Evolutionary conservation across 768 basidiomycete genomes (phyloP), one percentile per base, ranked within the genome.

Genomic region (Rhizopogon roseolus): DNA sequence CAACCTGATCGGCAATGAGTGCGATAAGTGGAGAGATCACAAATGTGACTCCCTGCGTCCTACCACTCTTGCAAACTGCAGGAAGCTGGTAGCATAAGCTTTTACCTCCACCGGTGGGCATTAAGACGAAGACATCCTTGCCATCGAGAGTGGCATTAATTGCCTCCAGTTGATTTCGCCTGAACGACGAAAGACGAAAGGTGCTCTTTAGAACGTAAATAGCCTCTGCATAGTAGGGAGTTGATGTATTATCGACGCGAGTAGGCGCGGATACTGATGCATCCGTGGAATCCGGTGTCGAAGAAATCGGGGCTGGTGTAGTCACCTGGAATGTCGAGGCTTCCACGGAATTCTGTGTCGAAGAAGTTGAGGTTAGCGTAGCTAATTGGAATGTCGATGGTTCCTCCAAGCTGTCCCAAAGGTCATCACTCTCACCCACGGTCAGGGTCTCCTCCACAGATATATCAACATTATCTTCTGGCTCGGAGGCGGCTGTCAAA

Each of bases 21-120:
- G 93, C 84, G 19, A 92, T 71, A 19, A 99, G 80, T 1, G 97
- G 97, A 3, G 90, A 89, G 42, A 99, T 79, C 29, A 99, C 94
- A 51, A 99, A 76, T 0, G 94, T 93, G 3, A 97, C 82, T 34
- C 95, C 93, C 50, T 73, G 75, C 0, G 89, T 92, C 62, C 73
- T 79, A 1, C 90, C 92, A 6, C 71, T 72, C 37, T 71, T 70
- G 62, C 93, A 90, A 34, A 97, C 77, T 2, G 93, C 95, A 0
- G 97, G 97, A 1, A 98, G 84, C 66, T 98, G 86, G 68, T 86
- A 93, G 60, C 88, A 93, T 38, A 94, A 73, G 61, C 87, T 90
- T 71, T 95, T 94, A 1, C 93, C 93, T 4, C 93, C 93, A 36
- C 93, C 94, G 1, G 97, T 99, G 1, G 97, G 97, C 84, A 98